Conservation (phyloP, 1,139 yeast genomes). For the Suhomyces bokatorum region DNA sequence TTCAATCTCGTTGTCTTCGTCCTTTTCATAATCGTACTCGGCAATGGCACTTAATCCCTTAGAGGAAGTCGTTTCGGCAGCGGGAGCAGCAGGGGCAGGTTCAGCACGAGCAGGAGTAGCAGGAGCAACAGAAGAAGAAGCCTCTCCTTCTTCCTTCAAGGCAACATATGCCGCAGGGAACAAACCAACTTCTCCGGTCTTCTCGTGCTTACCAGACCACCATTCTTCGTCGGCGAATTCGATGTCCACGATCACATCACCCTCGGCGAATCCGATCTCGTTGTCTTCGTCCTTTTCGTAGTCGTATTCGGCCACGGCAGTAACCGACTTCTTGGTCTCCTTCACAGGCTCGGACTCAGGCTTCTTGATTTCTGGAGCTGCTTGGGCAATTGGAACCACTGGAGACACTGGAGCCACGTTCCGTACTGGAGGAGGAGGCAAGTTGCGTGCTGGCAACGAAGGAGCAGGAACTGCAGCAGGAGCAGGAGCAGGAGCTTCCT, state of each 20-base stretch:
- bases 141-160: slow-evolving; percentile 14
- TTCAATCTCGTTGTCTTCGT: slow-evolving; percentile 72
- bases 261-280: slow-evolving; percentile 74
- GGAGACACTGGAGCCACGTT: neutral
- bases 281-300: slow-evolving; percentile 90
- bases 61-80: neutral
- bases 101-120: neutral
- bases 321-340: slow-evolving; percentile 17
- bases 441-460: slow-evolving; percentile 26
- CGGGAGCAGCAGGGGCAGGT: neutral
- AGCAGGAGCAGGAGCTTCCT: neutral
- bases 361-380: slow-evolving; percentile 10
- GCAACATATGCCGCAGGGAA: slow-evolving; percentile 62
- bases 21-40: slow-evolving; percentile 67
- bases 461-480: slow-evolving; percentile 17
- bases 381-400: slow-evolving; percentile 4
- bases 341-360: slow-evolving; percentile 8
- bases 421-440: slow-evolving; percentile 20
- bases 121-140: neutral
- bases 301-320: slow-evolving; percentile 51
- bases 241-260: slow-evolving; percentile 76
- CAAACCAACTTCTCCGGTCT: slow-evolving; percentile 71
- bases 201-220: slow-evolving; percentile 83
- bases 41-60: slow-evolving; percentile 50
- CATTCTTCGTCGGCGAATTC: slow-evolving; percentile 93